Conservation (phyloP, 2,329 filamentous ascomycete species). For the Colletotrichum melonis region DNA sequence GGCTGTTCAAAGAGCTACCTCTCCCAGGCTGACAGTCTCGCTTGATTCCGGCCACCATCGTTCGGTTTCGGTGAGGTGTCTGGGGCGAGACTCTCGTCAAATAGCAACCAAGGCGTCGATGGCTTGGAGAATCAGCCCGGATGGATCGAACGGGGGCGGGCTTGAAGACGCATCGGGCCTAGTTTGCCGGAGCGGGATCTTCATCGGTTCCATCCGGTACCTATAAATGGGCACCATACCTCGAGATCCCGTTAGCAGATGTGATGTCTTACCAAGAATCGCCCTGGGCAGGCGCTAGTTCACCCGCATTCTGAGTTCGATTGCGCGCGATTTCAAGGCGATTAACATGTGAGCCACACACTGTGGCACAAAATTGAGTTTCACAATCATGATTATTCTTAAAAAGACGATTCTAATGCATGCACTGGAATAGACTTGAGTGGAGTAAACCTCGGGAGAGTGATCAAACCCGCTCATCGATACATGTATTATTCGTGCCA, state of each 20-base stretch:
- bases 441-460: too few species aligned
- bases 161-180: not conserved
- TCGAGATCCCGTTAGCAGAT: not conserved
- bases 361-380: not conserved
- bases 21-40: not conserved
- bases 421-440: too few species aligned
- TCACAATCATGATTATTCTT: too few species aligned
- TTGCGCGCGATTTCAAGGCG: not conserved
- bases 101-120: not conserved
- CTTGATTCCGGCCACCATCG: not conserved
- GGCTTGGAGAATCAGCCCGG: not conserved
- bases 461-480: too few species aligned
- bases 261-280: not conserved
- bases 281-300: not conserved
- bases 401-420: too few species aligned
- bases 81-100: not conserved
- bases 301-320: not conserved
- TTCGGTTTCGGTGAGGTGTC: not conserved
- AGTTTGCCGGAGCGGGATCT: not conserved
- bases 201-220: not conserved
- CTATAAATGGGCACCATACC: not conserved
- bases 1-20: not conserved
- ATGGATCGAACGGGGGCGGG: not conserved
- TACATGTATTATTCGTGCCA: not conserved
- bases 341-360: not conserved